phyloP scores from a whole-genome alignment of 176 grass and related monocot species.

The Cenchrus purpureus region DNA sequence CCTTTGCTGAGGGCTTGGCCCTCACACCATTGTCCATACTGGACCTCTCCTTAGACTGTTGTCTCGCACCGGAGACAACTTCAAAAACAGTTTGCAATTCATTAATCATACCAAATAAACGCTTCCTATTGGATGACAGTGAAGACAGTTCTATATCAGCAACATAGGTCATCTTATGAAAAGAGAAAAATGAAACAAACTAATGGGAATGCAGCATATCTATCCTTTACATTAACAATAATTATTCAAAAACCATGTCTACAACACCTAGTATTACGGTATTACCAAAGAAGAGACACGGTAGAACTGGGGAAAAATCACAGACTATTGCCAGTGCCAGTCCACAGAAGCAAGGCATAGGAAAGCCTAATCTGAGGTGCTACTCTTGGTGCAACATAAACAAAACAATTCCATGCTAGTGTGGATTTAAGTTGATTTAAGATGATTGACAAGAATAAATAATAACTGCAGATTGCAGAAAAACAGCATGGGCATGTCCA shows the following conservation, averaged over 20 bases:
- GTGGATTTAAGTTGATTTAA: neutral
- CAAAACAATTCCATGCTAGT: neutral
- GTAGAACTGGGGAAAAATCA: neutral
- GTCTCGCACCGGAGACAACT: constrained; percentile 56
- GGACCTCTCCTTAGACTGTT: constrained; percentile 58
- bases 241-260: too few species aligned
- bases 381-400: neutral
- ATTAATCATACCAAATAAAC: constrained; percentile 83
- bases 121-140: constrained; percentile 53
- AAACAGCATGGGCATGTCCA: neutral
- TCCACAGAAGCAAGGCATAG: neutral
- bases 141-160: constrained; percentile 13
- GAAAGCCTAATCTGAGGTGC: neutral
- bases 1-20: constrained; percentile 58
- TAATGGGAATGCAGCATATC: neutral
- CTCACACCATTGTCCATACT: constrained; percentile 63
- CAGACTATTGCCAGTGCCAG: neutral
- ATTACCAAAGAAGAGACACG: neutral
- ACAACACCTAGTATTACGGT: too few species aligned
- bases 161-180: neutral
- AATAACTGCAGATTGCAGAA: neutral
- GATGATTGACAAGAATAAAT: neutral
- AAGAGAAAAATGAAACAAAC: neutral
- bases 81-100: constrained; percentile 78
- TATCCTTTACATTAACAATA: too few species aligned